phyloP scores from a whole-genome alignment of 2,329 filamentous ascomycete genomes.

The Stenocarpella maydis region DNA sequence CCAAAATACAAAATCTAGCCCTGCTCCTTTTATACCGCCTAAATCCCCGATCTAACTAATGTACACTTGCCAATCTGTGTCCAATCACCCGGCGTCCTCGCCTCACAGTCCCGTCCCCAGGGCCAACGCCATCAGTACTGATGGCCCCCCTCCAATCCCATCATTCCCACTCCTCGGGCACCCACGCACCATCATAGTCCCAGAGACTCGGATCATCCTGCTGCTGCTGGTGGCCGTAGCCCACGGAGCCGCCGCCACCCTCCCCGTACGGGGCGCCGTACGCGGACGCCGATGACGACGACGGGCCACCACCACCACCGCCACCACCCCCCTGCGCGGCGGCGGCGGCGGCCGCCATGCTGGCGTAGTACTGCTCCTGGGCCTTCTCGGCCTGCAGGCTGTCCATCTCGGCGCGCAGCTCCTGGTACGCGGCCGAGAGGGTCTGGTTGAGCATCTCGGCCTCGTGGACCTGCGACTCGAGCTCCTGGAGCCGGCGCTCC shows the following conservation, averaged over 20 bases:
- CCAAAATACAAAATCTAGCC: too few species aligned
- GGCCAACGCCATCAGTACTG: slow-evolving; percentile 9
- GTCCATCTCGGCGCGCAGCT: slow-evolving; percentile 32
- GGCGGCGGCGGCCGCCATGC: background rate
- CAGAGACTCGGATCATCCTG: slow-evolving; percentile 5
- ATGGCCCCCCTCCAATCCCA: background rate
- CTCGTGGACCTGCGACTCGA: slow-evolving; percentile 33
- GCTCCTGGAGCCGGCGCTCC: slow-evolving; percentile 30
- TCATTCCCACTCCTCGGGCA: slow-evolving; percentile 22
- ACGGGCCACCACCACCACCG: background rate
- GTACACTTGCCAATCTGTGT: too few species aligned
- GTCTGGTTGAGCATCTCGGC: slow-evolving; percentile 34
- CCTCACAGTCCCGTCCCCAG: too few species aligned
- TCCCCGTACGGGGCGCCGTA: slow-evolving; percentile 15
- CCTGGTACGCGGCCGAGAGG: slow-evolving; percentile 34
- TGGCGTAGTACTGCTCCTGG: slow-evolving; percentile 32
- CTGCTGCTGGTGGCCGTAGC: background rate
- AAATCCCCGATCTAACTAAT: too few species aligned
- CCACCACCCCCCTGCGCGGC: background rate
- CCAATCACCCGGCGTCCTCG: too few species aligned
- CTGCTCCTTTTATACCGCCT: too few species aligned
- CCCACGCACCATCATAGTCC: slow-evolving; percentile 18
- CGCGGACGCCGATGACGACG: slow-evolving; percentile 3
- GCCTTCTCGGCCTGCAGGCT: slow-evolving; percentile 30
- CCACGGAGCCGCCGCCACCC: background rate